Conservation (phyloP, 352 stramenopile genomes). For the Phytopythium oedochilum region DNA sequence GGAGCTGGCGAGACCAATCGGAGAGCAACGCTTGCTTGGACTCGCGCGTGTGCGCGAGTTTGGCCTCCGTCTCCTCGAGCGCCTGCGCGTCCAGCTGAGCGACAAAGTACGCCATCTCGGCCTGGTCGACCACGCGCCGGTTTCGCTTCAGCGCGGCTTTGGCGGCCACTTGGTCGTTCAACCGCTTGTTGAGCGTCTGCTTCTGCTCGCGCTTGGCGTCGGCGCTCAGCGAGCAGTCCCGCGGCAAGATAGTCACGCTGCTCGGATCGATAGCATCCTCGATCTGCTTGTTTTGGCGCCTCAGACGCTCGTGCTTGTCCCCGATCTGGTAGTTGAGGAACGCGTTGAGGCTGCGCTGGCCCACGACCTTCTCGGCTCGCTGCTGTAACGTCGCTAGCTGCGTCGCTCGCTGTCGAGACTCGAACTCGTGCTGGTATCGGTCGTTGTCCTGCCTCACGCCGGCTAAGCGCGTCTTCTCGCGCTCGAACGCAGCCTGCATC, state of each 20-base stretch:
- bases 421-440: constrained; percentile 11
- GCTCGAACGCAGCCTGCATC: constrained; percentile 26
- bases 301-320: constrained; percentile 21
- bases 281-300: constrained; percentile 5
- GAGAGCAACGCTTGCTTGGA: constrained; percentile 34
- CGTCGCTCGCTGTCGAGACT: constrained; percentile 18
- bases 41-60: constrained; percentile 16
- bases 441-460: constrained; percentile 13
- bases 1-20: constrained; percentile 46
- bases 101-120: constrained; percentile 55
- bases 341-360: constrained; percentile 38
- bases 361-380: constrained; percentile 28
- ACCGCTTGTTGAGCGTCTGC: constrained; percentile 29
- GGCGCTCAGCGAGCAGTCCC: constrained; percentile 22
- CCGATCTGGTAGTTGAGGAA: constrained; percentile 50
- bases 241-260: constrained; percentile 36
- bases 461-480: constrained; percentile 18
- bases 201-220: constrained; percentile 30
- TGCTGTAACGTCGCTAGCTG: constrained; percentile 39
- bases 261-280: neutral
- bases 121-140: constrained; percentile 33
- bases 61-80: constrained; percentile 20
- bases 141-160: constrained; percentile 36
- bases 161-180: constrained; percentile 43
- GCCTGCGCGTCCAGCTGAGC: constrained; percentile 34